Evolutionary conservation across 371 early-diverging fungal species (phyloP).

Genomic region (Rhizopus delemar): DNA sequence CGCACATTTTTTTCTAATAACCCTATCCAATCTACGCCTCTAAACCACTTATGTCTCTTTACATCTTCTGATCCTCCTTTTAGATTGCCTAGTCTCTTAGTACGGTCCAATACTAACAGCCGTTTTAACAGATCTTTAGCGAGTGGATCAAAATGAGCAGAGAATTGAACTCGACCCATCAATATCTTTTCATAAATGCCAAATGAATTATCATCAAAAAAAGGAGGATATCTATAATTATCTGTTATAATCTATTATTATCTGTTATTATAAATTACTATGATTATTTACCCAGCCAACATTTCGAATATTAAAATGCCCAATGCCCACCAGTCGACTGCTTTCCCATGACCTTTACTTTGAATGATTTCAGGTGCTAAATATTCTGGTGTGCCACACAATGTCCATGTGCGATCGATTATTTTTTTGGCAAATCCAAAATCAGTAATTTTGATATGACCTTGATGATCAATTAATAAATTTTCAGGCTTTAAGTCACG

Average conservation of each 20-base stretch:
- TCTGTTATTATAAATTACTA: too few species aligned
- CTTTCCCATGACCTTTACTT: constrained; percentile 91
- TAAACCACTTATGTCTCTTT: constrained; percentile 84
- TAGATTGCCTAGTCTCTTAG: constrained; percentile 83
- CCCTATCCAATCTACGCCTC: constrained; percentile 80
- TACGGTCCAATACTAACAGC: constrained; percentile 83
- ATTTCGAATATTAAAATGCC: constrained; percentile 96
- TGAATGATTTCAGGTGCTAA: constrained; percentile 96
- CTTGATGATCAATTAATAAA: constrained; percentile 74
- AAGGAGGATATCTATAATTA: constrained; percentile 75
- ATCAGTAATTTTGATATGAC: constrained; percentile 92
- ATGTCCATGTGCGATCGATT: constrained; percentile 76
- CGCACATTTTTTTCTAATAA: constrained; percentile 67
- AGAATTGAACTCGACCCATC: constrained; percentile 82
- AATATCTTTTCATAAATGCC: constrained; percentile 92
- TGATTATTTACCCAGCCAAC: constrained; percentile 64
- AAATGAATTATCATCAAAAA: constrained; percentile 91
- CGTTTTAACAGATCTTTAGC: constrained; percentile 91
- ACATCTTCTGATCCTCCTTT: constrained; percentile 81
- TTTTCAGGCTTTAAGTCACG: constrained; percentile 87
- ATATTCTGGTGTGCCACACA: constrained; percentile 98
- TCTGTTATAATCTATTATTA: too few species aligned
- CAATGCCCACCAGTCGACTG: constrained; percentile 97
- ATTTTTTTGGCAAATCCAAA: constrained; percentile 89
- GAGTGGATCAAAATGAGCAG: constrained; percentile 82